Conservation (phyloP, 179 eudicot genomes). For the Beta corolliflora region DNA sequence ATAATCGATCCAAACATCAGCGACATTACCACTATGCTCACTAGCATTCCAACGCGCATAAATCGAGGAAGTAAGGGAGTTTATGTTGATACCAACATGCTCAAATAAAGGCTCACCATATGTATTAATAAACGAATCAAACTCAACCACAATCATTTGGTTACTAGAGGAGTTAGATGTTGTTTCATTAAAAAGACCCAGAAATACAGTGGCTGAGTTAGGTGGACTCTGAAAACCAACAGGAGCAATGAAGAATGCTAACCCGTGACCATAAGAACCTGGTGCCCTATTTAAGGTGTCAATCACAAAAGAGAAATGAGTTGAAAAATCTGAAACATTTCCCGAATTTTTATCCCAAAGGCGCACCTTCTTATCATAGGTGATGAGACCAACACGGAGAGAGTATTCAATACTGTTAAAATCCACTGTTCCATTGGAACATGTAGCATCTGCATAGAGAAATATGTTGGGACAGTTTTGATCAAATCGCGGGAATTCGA, state of each 20-base stretch:
- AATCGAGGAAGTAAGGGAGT: conserved; percentile 30
- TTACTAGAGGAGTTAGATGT: conserved; percentile 20
- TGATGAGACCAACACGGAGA: too few species aligned
- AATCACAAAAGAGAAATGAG: too few species aligned
- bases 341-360: too few species aligned
- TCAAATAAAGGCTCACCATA: conserved; percentile 43
- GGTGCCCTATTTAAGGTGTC: too few species aligned
- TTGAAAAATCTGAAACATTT: too few species aligned
- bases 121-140: conserved; percentile 31
- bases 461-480: too few species aligned
- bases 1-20: conserved; percentile 49
- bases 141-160: conserved; percentile 43
- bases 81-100: conserved; percentile 55
- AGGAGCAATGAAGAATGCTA: conserved; percentile 46
- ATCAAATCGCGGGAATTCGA: too few species aligned
- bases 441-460: too few species aligned
- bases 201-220: conserved; percentile 43
- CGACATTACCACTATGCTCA: conserved; percentile 30
- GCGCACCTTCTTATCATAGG: too few species aligned
- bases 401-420: too few species aligned
- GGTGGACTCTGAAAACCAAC: conserved; percentile 43
- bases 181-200: conserved; percentile 53
- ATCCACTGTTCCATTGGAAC: too few species aligned
- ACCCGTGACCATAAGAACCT: conserved; percentile 35
- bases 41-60: too few species aligned